Evolutionary conservation across 2,329 filamentous ascomycete genomes (phyloP), one percentile per base, ranked within the genome.

Genomic region (Sporothrix brunneoviolacea): DNA sequence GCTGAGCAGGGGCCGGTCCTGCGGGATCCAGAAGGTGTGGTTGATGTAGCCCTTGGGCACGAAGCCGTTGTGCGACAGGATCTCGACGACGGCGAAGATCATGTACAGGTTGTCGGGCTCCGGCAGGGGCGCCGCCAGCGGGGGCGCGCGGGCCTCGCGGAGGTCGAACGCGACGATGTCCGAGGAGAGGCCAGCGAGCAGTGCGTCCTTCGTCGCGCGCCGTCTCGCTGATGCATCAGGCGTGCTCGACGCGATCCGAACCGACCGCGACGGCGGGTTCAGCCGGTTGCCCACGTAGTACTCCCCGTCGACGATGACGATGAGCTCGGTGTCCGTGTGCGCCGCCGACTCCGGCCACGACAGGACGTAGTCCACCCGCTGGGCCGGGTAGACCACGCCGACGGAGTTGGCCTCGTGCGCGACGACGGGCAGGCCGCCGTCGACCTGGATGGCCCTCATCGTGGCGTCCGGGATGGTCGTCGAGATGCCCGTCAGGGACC

Each of bases 21-120:
- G 58, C 13, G 59, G 55, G 15, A 41, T 10, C 60, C 60, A 61
- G 13, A 49, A 50, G 1, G 60, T 61, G 28, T 55, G 54, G 44
- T 61, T 61, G 42, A 61, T 42, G 30, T 56, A 55, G 5, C 57
- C 60, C 18, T 57, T 43, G 8, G 60, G 59, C 9, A 57, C 18
- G 16, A 56, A 56, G 24, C 38, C 21, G 21, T 58, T 51, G 47
- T 54, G 57, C 5, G 51, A 49, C 6, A 59, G 46, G 8, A 60
- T 58, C 45, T 60, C 51, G 12, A 61, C 40, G 8, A 51, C 51
- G 15, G 54, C 52, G 40, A 53, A 61, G 24, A 61, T 45, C 53
- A 61, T 57, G 37, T 54, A 53, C 2, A 44, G 6, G 3, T 49
- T 43, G 5, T 55, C 44, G 1, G 59, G 48, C 1, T 52, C 36